These are phyloP conservation scores for Lagenaria siceraria DNA, from an alignment of 306 rosid genomes.

Conservation along the genomic window DNA sequence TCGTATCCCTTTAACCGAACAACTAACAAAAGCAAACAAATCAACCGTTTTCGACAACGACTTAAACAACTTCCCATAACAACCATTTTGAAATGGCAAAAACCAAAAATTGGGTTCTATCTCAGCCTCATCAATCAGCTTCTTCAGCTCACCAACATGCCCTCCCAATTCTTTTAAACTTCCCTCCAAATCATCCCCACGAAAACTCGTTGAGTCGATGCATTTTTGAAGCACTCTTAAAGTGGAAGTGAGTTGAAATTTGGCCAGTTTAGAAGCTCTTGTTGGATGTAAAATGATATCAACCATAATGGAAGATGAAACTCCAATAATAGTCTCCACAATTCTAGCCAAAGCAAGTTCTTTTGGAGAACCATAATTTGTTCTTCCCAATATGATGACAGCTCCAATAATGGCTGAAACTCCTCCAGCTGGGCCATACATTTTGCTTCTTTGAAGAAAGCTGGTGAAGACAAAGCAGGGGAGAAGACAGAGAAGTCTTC, in stretches of 20 bases:
- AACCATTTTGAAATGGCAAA: constrained; percentile 32
- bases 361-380: constrained; percentile 43
- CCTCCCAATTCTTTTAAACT: constrained; percentile 16
- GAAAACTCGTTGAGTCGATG: constrained; percentile 23
- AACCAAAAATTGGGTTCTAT: constrained; percentile 71
- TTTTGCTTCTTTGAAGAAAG: constrained; percentile 51
- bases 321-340: constrained; percentile 53
- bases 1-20: constrained; percentile 18
- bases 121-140: constrained; percentile 44
- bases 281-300: constrained; percentile 46
- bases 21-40: constrained; percentile 23
- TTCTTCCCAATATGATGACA: constrained; percentile 40
- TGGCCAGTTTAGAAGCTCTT: constrained; percentile 42
- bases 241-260: constrained; percentile 29
- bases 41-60: constrained; percentile 37
- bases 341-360: constrained; percentile 56
- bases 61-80: constrained; percentile 29
- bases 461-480: constrained; percentile 65
- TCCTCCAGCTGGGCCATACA: constrained; percentile 69
- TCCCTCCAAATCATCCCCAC: constrained; percentile 9
- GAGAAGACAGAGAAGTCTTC: constrained; percentile 43
- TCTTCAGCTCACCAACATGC: constrained; percentile 24
- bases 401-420: constrained; percentile 65
- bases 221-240: constrained; percentile 23
- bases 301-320: constrained; percentile 31